These are phyloP conservation scores for Wallacemonas collosoma DNA, from an alignment of 208 protist genomes.

Conservation along the genomic window DNA sequence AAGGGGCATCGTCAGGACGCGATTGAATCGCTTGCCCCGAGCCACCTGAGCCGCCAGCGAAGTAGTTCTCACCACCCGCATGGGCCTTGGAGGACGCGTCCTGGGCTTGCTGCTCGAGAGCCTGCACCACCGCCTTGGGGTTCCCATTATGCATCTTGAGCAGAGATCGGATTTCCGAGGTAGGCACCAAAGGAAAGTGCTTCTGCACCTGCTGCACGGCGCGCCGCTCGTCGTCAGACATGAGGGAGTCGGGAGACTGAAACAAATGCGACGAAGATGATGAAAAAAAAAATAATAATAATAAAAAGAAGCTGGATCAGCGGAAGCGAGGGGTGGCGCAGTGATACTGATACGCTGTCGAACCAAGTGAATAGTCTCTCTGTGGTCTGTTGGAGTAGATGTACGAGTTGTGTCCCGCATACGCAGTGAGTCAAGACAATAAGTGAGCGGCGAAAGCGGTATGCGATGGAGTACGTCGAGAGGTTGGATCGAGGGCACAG, in stretches of 20 bases:
- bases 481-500: too few species aligned
- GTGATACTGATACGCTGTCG: too few species aligned
- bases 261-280: background rate
- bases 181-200: constrained; percentile 35
- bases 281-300: background rate
- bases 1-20: constrained; percentile 15
- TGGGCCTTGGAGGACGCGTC: constrained; percentile 5
- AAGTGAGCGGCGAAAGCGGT: too few species aligned
- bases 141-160: constrained; percentile 44
- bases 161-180: constrained; percentile 35
- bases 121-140: constrained; percentile 28
- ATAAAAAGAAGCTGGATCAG: background rate
- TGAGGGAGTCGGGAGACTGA: background rate
- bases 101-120: constrained; percentile 27
- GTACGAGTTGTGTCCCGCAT: too few species aligned
- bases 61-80: constrained; percentile 34
- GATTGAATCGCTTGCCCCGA: constrained; percentile 52
- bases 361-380: too few species aligned
- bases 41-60: constrained; percentile 54
- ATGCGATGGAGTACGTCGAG: too few species aligned
- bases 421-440: too few species aligned
- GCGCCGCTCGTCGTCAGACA: constrained; percentile 11
- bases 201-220: constrained; percentile 35
- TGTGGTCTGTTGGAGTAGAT: too few species aligned
- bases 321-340: constrained; percentile 1